Base-by-base conservation (phyloP, 768 basidiomycete species). In the Leccinum uliginosum region DNA sequence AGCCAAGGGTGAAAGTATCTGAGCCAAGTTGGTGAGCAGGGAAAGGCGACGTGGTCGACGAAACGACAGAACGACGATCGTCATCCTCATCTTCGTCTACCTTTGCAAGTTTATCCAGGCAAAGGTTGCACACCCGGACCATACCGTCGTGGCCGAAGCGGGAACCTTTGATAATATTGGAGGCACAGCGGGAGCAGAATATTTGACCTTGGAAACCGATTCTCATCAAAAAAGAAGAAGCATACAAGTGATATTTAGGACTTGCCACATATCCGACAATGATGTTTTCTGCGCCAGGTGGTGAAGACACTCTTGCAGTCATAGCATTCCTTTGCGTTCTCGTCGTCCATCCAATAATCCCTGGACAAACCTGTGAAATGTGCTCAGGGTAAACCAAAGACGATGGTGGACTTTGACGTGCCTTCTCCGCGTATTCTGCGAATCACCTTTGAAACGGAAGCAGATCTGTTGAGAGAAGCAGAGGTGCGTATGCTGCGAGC, bases 281-380 rank as follows among this genome's bases (percentile, higher is more conserved):
- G 97, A 65, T 99, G 97, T 71, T 95, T 97, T 60, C 97, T 77
- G 52, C 95, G 76, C 92, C 93, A 98, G 2, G 94, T 83, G 0
- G 93, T 92, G 74, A 99, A 99, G 50, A 90, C 79, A 61, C 90
- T 91, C 71, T 93, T 92, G 76, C 94, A 97, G 71, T 95, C 94
- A 68, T 93, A 96, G 67, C 94, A 96, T 65, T 97, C 93, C 68
- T 89, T 97, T 65, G 91, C 92, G 54, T 90, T 89, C 66, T 93
- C 93, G 67, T 98, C 95, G 59, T 93, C 91, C 94, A 98, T 98
- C 97, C 97, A 99, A 68, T 98, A 98, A 66, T 97, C 92, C 60
- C 87, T 84, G 23, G 91, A 92, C 19, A 96, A 68, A n/a, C 91
- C 91, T 92, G 51, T 32, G 11, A 3, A 21, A 53, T 60, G 14